Percentiles rank a stretch among this genome's conserved stretches.
These are phyloP conservation scores for Neoboletus magnificus DNA, from an alignment of 768 basidiomycete genomes.

Conservation along the genomic window DNA sequence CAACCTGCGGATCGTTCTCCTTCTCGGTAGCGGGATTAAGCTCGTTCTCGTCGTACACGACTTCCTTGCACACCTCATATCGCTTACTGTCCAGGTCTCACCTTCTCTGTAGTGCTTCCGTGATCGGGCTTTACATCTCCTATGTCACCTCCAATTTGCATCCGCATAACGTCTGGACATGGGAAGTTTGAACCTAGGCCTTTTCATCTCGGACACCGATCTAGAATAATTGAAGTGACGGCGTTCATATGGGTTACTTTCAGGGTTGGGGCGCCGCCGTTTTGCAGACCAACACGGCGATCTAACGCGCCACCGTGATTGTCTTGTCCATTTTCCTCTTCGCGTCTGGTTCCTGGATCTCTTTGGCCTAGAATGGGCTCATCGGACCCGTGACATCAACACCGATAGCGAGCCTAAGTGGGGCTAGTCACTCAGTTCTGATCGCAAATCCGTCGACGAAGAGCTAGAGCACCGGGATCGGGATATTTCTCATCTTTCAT, in stretches of 20 bases:
- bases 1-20: conserved; percentile 30
- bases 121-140: conserved; percentile 37
- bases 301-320: conserved; percentile 30
- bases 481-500: neutral
- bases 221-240: conserved; percentile 28
- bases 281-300: conserved; percentile 26
- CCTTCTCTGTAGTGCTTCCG: conserved; percentile 22
- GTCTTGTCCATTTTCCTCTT: conserved; percentile 31
- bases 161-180: conserved; percentile 35
- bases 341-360: conserved; percentile 31
- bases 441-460: neutral
- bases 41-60: conserved; percentile 34
- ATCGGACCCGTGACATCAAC: conserved; percentile 25
- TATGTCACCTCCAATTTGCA: conserved; percentile 36
- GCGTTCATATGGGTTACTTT: conserved; percentile 33
- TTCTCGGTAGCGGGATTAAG: conserved; percentile 34
- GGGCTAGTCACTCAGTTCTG: neutral
- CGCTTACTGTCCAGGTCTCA: neutral
- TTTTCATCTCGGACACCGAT: conserved; percentile 33
- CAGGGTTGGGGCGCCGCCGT: conserved; percentile 33
- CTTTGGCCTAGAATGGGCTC: conserved; percentile 36
- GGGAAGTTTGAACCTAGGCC: conserved; percentile 34
- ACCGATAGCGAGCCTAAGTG: conserved; percentile 4
- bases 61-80: neutral
- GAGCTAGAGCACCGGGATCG: neutral